phyloP scores from a whole-genome alignment of 192 early-diverging fungal genomes.

The Coemansia sp. region DNA sequence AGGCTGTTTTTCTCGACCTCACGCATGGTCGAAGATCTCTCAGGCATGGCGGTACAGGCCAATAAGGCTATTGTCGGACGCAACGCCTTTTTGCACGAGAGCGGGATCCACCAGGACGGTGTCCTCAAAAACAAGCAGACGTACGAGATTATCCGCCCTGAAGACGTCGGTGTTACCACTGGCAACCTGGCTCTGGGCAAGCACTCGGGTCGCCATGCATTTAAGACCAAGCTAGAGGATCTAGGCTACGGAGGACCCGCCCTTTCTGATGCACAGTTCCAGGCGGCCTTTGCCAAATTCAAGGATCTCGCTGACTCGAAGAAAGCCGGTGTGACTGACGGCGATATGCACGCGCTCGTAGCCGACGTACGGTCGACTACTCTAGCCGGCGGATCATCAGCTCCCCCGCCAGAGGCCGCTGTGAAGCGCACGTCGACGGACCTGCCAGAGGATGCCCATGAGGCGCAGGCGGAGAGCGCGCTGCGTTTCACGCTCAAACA shows the following conservation, averaged over 20 bases:
- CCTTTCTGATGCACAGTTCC: slow-evolving; percentile 64
- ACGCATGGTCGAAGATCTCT: slow-evolving; percentile 82
- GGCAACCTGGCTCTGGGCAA: slow-evolving; percentile 90
- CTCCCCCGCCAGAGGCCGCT: neutral
- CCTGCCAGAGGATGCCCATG: neutral
- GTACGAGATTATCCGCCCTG: slow-evolving; percentile 96
- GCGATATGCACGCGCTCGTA: slow-evolving; percentile 85
- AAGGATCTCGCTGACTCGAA: slow-evolving; percentile 89
- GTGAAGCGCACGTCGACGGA: neutral
- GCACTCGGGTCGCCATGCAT: slow-evolving; percentile 93
- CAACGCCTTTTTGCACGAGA: slow-evolving; percentile 97
- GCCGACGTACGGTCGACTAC: slow-evolving; percentile 67
- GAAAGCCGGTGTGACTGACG: slow-evolving; percentile 84
- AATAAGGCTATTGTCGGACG: slow-evolving; percentile 98
- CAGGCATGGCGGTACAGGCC: slow-evolving; percentile 94
- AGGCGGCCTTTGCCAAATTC: slow-evolving; percentile 83
- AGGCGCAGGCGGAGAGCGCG: neutral
- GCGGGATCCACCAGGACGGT: slow-evolving; percentile 98
- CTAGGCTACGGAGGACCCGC: slow-evolving; percentile 70
- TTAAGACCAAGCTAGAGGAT: slow-evolving; percentile 76
- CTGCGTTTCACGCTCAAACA: slow-evolving; percentile 62
- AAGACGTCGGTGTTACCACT: slow-evolving; percentile 85
- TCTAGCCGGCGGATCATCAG: neutral
- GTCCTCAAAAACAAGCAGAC: slow-evolving; percentile 94
- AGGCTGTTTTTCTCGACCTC: slow-evolving; percentile 83